Evolutionary conservation across 1,284 basidiomycete genomes (phyloP).

Genomic region (Boletus calvinii): DNA sequence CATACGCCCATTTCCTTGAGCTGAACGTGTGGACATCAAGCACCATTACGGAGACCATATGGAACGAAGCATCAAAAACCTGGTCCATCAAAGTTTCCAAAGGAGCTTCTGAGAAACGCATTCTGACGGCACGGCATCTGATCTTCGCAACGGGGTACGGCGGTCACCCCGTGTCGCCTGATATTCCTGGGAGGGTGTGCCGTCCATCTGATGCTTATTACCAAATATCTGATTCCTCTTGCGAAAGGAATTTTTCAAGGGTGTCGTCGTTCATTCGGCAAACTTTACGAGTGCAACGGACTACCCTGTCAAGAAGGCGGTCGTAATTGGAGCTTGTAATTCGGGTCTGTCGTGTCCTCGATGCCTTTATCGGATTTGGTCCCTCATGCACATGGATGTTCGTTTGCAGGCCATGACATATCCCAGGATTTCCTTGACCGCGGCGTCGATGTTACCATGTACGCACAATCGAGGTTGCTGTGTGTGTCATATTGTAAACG

Average conservation of each 20-base stretch:
- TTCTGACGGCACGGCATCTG: conserved; percentile 55
- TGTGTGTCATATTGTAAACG: not conserved
- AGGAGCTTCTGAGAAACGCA: conserved; percentile 42
- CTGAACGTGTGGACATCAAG: conserved; percentile 66
- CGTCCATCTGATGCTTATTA: not conserved
- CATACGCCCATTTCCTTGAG: conserved; percentile 63
- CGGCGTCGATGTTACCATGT: conserved; percentile 33
- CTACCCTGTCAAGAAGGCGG: conserved; percentile 52
- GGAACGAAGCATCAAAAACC: conserved; percentile 42
- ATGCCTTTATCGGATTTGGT: not conserved
- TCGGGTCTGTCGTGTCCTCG: conserved; percentile 38
- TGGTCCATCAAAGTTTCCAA: conserved; percentile 54
- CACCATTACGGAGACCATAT: conserved; percentile 38
- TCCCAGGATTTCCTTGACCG: conserved; percentile 39
- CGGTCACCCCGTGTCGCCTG: conserved; percentile 50
- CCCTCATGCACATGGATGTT: not conserved
- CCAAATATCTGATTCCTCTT: not conserved
- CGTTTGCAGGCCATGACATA: conserved; percentile 40
- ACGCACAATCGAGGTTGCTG: not conserved
- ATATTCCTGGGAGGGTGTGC: conserved; percentile 42
- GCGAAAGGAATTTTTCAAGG: conserved; percentile 47
- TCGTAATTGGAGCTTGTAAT: conserved; percentile 56
- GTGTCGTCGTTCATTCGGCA: conserved; percentile 49
- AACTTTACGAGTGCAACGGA: conserved; percentile 45
- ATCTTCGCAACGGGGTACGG: conserved; percentile 63